Percentiles rank a stretch among this genome's conserved stretches.
These are phyloP conservation scores for Lactifluus hygrophoroides DNA, from an alignment of 768 basidiomycete species.

Conservation along the genomic window DNA sequence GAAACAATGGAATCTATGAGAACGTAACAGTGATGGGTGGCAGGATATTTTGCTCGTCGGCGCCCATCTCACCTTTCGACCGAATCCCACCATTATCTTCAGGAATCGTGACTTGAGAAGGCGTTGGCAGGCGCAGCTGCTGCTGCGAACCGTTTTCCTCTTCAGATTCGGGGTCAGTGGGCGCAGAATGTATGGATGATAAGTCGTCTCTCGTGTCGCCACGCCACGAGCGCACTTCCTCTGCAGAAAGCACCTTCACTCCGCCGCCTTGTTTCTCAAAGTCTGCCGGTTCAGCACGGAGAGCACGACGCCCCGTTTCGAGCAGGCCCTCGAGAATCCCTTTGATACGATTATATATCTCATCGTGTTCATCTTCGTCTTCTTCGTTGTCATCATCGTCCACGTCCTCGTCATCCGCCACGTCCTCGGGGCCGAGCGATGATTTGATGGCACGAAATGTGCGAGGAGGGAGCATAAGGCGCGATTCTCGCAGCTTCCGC, in stretches of 20 bases:
- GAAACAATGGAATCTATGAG: conserved; percentile 23
- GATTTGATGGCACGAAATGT: conserved; percentile 49
- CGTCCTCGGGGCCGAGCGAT: conserved; percentile 38
- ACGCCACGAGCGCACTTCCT: conserved; percentile 58
- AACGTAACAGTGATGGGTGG: conserved; percentile 41
- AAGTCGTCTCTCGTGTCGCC: conserved; percentile 23
- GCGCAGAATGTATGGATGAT: conserved; percentile 12
- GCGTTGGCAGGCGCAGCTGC: conserved; percentile 18
- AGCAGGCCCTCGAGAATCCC: conserved; percentile 56
- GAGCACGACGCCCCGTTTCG: conserved; percentile 47
- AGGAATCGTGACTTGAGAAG: conserved; percentile 20
- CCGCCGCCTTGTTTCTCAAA: conserved; percentile 35
- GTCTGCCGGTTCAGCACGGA: conserved; percentile 50
- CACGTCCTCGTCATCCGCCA: conserved; percentile 31
- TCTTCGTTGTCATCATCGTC: conserved; percentile 32
- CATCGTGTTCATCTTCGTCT: conserved; percentile 36
- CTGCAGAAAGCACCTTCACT: conserved; percentile 63
- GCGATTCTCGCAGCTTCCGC: conserved; percentile 73
- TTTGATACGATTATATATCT: conserved; percentile 54
- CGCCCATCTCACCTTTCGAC: conserved; percentile 21
- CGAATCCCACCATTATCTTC: conserved; percentile 18
- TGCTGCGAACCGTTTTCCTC: conserved; percentile 15
- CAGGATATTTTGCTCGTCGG: conserved; percentile 20
- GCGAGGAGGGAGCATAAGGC: conserved; percentile 66
- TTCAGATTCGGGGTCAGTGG: conserved; percentile 18